Conservation (phyloP, 257 asterid genomes). For the Fraxinus americana region DNA sequence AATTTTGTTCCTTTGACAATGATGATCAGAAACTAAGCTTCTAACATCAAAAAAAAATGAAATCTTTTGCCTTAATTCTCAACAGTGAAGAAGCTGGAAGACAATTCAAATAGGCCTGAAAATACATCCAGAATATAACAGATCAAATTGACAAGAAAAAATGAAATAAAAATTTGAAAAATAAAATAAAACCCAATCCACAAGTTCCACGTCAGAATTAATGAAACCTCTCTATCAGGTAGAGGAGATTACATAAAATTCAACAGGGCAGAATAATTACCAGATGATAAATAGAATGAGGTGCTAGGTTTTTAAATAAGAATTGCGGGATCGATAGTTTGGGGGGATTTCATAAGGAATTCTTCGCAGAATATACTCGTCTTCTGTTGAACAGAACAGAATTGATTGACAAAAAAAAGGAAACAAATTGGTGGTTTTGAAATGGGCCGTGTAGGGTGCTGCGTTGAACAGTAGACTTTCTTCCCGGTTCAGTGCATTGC, state of each 20-base stretch:
- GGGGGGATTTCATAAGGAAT: not conserved
- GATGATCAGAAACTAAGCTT: conserved; percentile 23
- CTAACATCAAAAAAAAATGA: too few relatives aligned
- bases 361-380: conserved; percentile 28
- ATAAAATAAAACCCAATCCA: not conserved
- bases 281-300: not conserved
- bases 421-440: conserved; percentile 27
- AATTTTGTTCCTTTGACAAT: conserved; percentile 21
- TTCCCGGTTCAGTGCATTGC: conserved; percentile 24
- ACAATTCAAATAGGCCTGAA: conserved; percentile 21
- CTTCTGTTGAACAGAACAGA: conserved; percentile 22
- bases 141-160: not conserved
- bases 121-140: conserved; percentile 13
- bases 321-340: not conserved
- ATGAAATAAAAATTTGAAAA: not conserved
- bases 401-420: not conserved
- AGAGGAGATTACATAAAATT: not conserved
- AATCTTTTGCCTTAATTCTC: not conserved
- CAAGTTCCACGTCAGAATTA: not conserved
- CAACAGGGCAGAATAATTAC: conserved; percentile 30
- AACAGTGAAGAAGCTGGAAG: conserved; percentile 2
- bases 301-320: conserved; percentile 25
- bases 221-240: not conserved
- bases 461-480: conserved; percentile 25
- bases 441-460: conserved; percentile 24